Base-by-base conservation (phyloP, 1,139 yeast species). In the Yamadazyma trypodendri region DNA sequence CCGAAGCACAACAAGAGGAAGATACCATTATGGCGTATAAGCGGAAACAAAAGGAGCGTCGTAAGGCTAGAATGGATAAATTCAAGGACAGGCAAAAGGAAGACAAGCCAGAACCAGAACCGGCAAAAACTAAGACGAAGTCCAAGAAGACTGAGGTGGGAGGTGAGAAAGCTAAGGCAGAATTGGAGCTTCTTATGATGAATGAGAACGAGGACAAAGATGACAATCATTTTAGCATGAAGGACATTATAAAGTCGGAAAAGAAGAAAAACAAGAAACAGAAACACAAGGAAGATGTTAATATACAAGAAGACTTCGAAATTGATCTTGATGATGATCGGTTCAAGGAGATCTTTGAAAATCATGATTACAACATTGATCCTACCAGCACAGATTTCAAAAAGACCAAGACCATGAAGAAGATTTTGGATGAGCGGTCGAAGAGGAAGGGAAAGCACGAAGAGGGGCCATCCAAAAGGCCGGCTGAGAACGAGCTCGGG, bases 41-140 rank as follows among this genome's bases (percentile, higher is more conserved):
- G 61, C 77, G 95, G 48, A 92, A 89, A 61, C 96, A 90, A 57
- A 88, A 87, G 65, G 98, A 94, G 60, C 84, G 97, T 60, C 81
- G 90, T 54, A 79, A 81, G 67, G 77, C 77, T 44, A 81, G 96
- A 70, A 75, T 83, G 70, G 88, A 81, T 32, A 82, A 81, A 54
- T 64, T 80, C 52, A 84, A 84, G 59, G 79, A 78, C 46, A 77
- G 78, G 57, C 73, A 73, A 22, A 61, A 62, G 24, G 66, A 63
- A 11, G 72, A 62, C n/a, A 58, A 65, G 27, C 28, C 44, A 14
- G 49, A 45, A 31, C 17, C 7, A 13, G 28, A 45, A 10, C 40
- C 39, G 7, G 39, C 49, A 25, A 24, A 30, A 24, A 18, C 6
- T 43, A 43, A 20, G 30, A 33, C 55, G 31, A 55, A 54, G 45